A percentile compares a stretch with the other conserved stretches of the same genome.
phyloP scores from a whole-genome alignment of 1,284 basidiomycete genomes.

The Trametes hirsuta region DNA sequence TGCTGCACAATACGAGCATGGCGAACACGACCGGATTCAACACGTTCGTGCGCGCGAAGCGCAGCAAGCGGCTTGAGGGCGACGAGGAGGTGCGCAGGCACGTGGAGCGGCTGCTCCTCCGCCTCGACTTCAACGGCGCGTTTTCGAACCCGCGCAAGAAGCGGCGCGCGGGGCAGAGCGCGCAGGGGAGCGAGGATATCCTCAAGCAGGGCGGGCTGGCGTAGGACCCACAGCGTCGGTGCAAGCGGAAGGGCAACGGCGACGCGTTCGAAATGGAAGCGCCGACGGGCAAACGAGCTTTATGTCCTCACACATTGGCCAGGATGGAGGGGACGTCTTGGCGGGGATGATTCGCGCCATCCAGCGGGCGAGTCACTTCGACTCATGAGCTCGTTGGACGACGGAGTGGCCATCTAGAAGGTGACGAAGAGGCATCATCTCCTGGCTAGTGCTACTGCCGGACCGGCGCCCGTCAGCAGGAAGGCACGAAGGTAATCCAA shows the following conservation, averaged over 20 bases:
- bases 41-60: constrained; percentile 50
- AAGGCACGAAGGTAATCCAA: no score
- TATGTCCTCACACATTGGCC: not conserved
- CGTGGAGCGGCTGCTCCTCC: constrained; percentile 79
- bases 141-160: constrained; percentile 59
- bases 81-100: constrained; percentile 74
- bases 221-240: constrained; percentile 12
- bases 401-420: no score
- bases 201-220: constrained; percentile 44
- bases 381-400: no score
- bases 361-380: no score
- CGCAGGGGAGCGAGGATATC: constrained; percentile 44
- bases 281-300: no score
- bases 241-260: no score
- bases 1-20: constrained; percentile 61
- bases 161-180: constrained; percentile 27
- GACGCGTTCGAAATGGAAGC: no score
- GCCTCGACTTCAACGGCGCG: constrained; percentile 85
- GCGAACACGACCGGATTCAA: constrained; percentile 59
- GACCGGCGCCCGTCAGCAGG: no score
- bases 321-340: no score
- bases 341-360: no score
- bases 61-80: constrained; percentile 51
- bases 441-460: no score
- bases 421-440: no score